These are phyloP conservation scores for Penicillium flavigenum DNA, from an alignment of 495 filamentous ascomycete genomes.

Conservation along the genomic window DNA sequence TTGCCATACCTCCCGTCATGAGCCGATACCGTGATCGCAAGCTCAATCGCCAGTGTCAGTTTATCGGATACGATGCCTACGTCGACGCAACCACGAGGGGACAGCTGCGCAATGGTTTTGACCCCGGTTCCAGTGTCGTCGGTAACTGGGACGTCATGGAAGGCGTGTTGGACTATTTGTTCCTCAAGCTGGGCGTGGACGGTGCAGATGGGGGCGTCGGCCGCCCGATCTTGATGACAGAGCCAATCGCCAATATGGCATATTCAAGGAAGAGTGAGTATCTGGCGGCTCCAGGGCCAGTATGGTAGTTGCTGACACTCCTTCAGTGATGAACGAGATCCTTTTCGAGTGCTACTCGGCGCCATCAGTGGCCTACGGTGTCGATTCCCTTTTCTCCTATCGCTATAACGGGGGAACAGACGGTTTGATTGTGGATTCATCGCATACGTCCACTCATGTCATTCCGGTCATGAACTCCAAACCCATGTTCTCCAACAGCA, in stretches of 20 bases:
- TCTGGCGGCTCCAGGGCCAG: neutral
- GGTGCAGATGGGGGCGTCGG: slow-evolving; percentile 70
- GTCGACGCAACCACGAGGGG: slow-evolving; percentile 89
- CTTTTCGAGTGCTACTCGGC: slow-evolving; percentile 92
- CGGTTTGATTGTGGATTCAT: slow-evolving; percentile 86
- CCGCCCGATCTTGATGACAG: slow-evolving; percentile 90
- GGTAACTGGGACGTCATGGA: slow-evolving; percentile 98
- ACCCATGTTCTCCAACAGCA: slow-evolving; percentile 76
- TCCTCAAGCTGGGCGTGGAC: slow-evolving; percentile 87
- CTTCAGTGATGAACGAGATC: slow-evolving; percentile 89
- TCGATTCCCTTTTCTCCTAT: slow-evolving; percentile 95
- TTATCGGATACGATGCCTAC: slow-evolving; percentile 88
- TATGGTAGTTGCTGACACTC: slow-evolving; percentile 15
- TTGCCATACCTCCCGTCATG: slow-evolving; percentile 84
- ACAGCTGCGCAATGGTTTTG: slow-evolving; percentile 87
- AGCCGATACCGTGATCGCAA: slow-evolving; percentile 93
- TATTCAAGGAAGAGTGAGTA: slow-evolving; percentile 82
- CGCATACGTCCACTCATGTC: slow-evolving; percentile 91
- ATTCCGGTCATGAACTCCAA: slow-evolving; percentile 88
- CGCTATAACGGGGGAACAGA: slow-evolving; percentile 84
- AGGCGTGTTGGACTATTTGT: slow-evolving; percentile 85
- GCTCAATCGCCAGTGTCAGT: slow-evolving; percentile 80
- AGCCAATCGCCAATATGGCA: slow-evolving; percentile 83
- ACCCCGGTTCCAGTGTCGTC: slow-evolving; percentile 83
- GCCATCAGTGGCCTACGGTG: slow-evolving; percentile 85